Evolutionary conservation across 805 yeast species (phyloP), one percentile per base, ranked within the genome.

Genomic region (Kregervanrija fluxuum): DNA sequence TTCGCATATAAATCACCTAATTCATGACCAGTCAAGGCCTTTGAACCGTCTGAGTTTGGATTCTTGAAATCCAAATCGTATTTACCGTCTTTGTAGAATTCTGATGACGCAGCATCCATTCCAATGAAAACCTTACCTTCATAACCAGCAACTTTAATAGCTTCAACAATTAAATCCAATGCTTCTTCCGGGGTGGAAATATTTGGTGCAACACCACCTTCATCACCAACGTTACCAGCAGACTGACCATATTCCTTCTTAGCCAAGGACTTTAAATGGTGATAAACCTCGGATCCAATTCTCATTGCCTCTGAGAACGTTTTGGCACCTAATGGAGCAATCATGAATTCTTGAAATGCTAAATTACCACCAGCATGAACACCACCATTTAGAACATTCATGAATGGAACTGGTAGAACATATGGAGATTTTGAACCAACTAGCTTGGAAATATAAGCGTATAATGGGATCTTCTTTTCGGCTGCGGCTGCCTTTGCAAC

Each of bases 191-290:
- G 91, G 61, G 96, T 80, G 57, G 84, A 79, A 59, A 93, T 82
- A 73, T 89, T 87, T 73, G 99, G 99, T 64, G 99, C 99, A 77
- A 91, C 96, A 82, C 99, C 99, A 85, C 99, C 99, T 80, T 91
- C 99, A 74, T 91, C 99, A 82, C 99, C 99, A 68, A 91, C 99
- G 77, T 91, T 91, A 75, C 96, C 98, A 64, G 99, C 99, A 53
- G 95, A 83, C 66, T 87, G 84, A 68, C 99, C 99, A 83, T 91
- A 93, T 70, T 75, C 78, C 82, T 87, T 83, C 82, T 87, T 86
- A 71, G 98, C 84, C 64, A 85, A 74, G 55, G 90, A 72, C 80
- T 93, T 93, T 72, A 91, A 82, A 75, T 79, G 77, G 82, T 91
- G 98, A 93, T 91, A 91, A 60, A 90, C 96, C 79, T 91, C 99